Evolutionary conservation across 2,329 filamentous ascomycete species (phyloP), one percentile per base, ranked within the genome.

Genomic region (Phoma herbarum): DNA sequence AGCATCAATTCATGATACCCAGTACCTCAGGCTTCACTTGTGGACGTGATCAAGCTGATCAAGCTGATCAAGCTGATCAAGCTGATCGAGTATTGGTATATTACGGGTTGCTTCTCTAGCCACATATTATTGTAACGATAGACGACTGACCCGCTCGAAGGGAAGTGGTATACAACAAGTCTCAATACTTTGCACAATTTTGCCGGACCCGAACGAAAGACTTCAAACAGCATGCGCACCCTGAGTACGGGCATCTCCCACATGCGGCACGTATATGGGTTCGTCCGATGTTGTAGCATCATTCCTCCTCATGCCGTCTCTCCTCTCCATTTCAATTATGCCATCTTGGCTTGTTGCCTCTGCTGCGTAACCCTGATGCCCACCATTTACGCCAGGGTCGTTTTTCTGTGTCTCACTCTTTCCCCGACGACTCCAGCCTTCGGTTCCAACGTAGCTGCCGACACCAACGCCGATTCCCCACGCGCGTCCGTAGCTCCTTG

Each of bases 391-490:
- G 14, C 52, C 53, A 26, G 51, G 60, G 4, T 42, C 55, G 16
- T 62, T 57, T 16, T 52, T 49, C 2, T 28, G 43, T n/a, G 56
- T 65, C 35, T 67, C 61, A 16, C 55, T 57, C 25, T 52, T 48
- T 8, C 62, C 60, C 14, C 44, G 29, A 12, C 54, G 56, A 18
- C 67, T 73, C 80, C 81, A 82, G 2, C 80, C 81, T 64, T 83
- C 81, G 1, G 75, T 72, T 0, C 80, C 80, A 1, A 83, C 81
- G 64, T 83, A 83, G 2, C 75, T 75, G 1, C 75, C 76, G 2
- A 78, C 73, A 0, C 82, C 90, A 1, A 92, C 84, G 12, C 90
- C 90, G 18, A 91, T 88, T 82, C 90, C 92, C 75, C 93, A 97
- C 0, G 92, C 91, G 61, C 91, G 84, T 52, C 88, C 84, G 42